Evolutionary conservation across 2,329 filamentous ascomycete genomes (phyloP).

Genomic region (Colletotrichum spinosum): DNA sequence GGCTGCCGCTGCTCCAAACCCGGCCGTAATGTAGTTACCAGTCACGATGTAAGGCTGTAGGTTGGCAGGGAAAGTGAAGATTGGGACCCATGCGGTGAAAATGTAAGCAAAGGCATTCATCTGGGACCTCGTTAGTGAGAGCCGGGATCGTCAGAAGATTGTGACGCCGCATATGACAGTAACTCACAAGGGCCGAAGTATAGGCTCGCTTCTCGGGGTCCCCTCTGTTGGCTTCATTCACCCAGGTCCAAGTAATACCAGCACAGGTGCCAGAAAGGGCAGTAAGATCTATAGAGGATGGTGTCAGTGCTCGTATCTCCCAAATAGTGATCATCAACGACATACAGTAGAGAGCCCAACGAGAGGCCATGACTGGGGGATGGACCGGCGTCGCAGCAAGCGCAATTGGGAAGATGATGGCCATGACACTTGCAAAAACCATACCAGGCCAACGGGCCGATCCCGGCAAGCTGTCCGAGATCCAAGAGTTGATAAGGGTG

Average conservation of each 20-base stretch:
- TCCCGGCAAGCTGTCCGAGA: conserved; percentile 42
- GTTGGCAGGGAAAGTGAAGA: conserved; percentile 46
- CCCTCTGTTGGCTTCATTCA: conserved; percentile 41
- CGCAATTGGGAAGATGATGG: conserved; percentile 42
- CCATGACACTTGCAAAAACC: conserved; percentile 41
- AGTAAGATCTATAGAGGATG: conserved; percentile 37
- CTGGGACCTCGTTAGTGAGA: conserved; percentile 20
- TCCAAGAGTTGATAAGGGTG: conserved; percentile 41
- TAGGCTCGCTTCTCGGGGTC: conserved; percentile 45
- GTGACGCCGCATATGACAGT: neutral
- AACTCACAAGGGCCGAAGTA: conserved; percentile 42
- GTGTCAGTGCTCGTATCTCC: neutral
- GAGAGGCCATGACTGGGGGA: conserved; percentile 37
- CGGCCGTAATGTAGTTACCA: conserved; percentile 45
- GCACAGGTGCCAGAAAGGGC: conserved; percentile 39
- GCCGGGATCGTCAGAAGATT: neutral
- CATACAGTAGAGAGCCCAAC: conserved; percentile 43
- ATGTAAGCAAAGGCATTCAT: conserved; percentile 46
- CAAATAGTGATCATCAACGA: neutral
- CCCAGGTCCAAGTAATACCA: conserved; percentile 43
- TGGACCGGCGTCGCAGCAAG: conserved; percentile 43
- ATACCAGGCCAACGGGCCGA: conserved; percentile 43
- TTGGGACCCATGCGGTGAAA: conserved; percentile 45
- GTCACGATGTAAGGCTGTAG: conserved; percentile 45
- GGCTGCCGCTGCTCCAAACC: conserved; percentile 39